A percentile compares a stretch with the other conserved stretches of the same genome.
phyloP scores from a whole-genome alignment of 2,329 filamentous ascomycete species.

The Penicillium sp. region DNA sequence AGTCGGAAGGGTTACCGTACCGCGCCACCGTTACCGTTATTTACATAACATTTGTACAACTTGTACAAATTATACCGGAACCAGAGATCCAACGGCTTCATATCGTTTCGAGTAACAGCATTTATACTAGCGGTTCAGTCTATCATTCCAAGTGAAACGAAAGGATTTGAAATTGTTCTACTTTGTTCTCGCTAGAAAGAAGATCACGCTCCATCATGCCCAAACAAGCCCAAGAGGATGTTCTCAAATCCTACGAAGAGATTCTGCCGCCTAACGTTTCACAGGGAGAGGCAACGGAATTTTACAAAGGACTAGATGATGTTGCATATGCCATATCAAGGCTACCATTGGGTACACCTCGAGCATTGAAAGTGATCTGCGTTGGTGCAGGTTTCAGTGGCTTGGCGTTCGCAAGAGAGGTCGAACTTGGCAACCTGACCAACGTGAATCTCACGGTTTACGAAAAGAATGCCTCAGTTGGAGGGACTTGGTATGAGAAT shows the following conservation, averaged over 20 bases:
- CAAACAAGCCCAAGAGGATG: neutral
- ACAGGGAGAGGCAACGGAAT: neutral
- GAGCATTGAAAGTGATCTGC: neutral
- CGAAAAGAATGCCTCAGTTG: neutral
- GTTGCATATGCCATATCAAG: neutral
- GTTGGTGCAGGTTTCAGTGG: neutral
- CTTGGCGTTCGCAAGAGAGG: neutral
- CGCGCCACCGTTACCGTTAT: neutral
- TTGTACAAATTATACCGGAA: neutral
- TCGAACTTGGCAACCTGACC: neutral
- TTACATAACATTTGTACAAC: neutral
- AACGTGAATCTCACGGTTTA: neutral
- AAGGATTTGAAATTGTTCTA: neutral
- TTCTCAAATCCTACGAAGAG: neutral
- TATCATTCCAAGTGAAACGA: neutral
- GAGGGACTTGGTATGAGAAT: neutral
- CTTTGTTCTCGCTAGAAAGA: neutral
- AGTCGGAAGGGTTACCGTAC: neutral
- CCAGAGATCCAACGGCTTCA: neutral
- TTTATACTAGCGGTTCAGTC: neutral
- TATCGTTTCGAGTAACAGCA: neutral
- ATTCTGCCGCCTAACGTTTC: neutral
- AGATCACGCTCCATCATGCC: neutral
- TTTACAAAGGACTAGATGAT: neutral
- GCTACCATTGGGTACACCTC: neutral